Base-by-base conservation (phyloP, 2,329 filamentous ascomycete genomes). In the Dothidotthia symphoricarpi region DNA sequence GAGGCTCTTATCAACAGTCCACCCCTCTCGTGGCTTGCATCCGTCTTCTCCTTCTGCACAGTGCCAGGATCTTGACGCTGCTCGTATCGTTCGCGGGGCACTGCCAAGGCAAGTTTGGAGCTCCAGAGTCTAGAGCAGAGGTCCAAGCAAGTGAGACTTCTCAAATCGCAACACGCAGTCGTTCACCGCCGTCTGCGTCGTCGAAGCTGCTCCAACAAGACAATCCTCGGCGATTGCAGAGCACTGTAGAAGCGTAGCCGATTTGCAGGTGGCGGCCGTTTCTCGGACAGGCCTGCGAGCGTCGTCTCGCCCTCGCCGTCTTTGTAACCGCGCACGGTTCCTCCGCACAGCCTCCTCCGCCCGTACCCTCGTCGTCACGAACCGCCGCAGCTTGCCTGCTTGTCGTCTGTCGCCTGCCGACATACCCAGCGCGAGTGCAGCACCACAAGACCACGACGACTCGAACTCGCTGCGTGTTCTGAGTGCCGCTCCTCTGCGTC, bases 301-400 rank as follows among this genome's bases (percentile, higher is more conserved):
- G 41, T 39, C 43, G 11, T 17, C 34, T 39, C 46, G 47, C 43
- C 46, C 44, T 48, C 41, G 37, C 45, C 47, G 47, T 45, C 46
- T 59, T 49, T 51, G 54, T 52, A 51, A 44, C 45, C 32, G 47
- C 39, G 52, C 54, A 52, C 57, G 53, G 53, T 39, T 32, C 36
- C 31, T 36, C 40, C 50, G 54, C 61, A 62, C 59, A 57, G 60
- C 61, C 61, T 57, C 57, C 52, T 57, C 51, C 50, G 46, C 45
- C 41, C 16, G 24, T 19, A 14, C 38, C 34, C 49, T 53, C 51
- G 51, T 47, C 48, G 32, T 37, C 41, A 25, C 34, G 31, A 36
- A 34, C 38, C 40, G 37, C 47, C 49, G 45, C 52, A 45, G 49
- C 45, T 39, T 43, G 39, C 38, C 39, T 37, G 33, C 28, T 41